phyloP scores from a whole-genome alignment of 192 early-diverging fungal genomes.

The Coemansia guatemalensis region DNA sequence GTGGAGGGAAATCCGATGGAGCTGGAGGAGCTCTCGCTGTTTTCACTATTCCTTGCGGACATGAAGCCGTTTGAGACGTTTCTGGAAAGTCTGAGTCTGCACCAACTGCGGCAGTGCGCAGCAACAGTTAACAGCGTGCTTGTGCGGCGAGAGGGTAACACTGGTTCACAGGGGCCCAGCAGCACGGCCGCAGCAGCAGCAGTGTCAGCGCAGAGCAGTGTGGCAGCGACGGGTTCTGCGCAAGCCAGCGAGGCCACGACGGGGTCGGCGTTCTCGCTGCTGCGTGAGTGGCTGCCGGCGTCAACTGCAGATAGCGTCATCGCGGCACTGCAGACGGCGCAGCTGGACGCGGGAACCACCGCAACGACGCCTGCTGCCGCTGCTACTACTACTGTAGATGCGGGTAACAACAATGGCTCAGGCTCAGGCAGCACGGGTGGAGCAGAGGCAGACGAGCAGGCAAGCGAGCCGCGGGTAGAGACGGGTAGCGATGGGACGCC shows the following conservation, averaged over 20 bases:
- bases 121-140: slow-evolving; percentile 49
- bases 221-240: background rate
- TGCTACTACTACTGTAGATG: background rate
- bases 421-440: background rate
- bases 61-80: slow-evolving; percentile 46
- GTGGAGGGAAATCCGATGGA: slow-evolving; percentile 36
- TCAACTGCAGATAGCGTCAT: slow-evolving; percentile 47
- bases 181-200: background rate
- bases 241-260: background rate
- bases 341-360: slow-evolving; percentile 2
- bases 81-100: slow-evolving; percentile 39
- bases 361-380: background rate
- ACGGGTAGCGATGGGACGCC: slow-evolving; percentile 29
- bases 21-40: slow-evolving; percentile 47
- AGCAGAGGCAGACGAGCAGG: slow-evolving; percentile 4
- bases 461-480: slow-evolving; percentile 28
- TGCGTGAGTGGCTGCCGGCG: slow-evolving; percentile 42
- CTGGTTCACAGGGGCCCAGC: background rate
- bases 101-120: slow-evolving; percentile 51
- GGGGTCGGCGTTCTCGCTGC: slow-evolving; percentile 17
- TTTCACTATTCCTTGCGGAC: slow-evolving; percentile 43
- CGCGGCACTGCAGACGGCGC: slow-evolving; percentile 37
- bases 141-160: slow-evolving; percentile 30
- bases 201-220: background rate
- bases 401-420: background rate